Evolutionary conservation across 2,329 filamentous ascomycete species (phyloP), one percentile per base, ranked within the genome.

Genomic region (Scedosporium apiospermum): DNA sequence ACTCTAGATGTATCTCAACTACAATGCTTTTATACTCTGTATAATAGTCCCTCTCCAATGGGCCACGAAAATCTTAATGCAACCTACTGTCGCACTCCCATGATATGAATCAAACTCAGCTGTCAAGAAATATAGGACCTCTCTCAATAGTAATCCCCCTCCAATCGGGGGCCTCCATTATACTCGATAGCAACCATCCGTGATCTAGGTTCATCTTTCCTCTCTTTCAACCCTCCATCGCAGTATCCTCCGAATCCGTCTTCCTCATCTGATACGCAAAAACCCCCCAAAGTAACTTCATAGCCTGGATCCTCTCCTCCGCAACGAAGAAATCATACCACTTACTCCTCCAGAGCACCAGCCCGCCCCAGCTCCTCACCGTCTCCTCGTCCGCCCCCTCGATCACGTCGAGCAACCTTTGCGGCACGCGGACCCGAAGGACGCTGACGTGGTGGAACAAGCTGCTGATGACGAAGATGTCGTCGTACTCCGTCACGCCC

Each of bases 361-460:
- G 71, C 65, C 74, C 76, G 9, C 77, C 81, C 80, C 82, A 85
- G 71, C 77, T 79, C 64, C 73, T 71, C 60, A 62, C 70, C 55
- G 65, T 68, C 60, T 73, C 74, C 6, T 70, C 71, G 41, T 75
- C 73, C 3, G 67, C 68, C 0, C 84, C 84, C 6, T 78, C 80
- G 2, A 88, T 66, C 6, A 82, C 80, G 16, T 77, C 75, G 34
- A 88, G 73, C 57, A 87, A 70, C 26, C 75, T 73, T 30, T 74
- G 72, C 1, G 85, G 83, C 18, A 88, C 83, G n/a, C 84, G 78
- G 27, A 86, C 78, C 26, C 85, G 74, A 63, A 88, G 68, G 58
- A 88, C 71, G 27, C 78, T 82, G 12, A 88, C 65, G 67, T 88
- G 85, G 67, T 88, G 85, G 69, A 86, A 86, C 34, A 88, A 70